A percentile compares a stretch with the other conserved stretches of the same genome.
Evolutionary conservation across 345 rosid genomes (phyloP).

Genomic region (Aquilaria sinensis): DNA sequence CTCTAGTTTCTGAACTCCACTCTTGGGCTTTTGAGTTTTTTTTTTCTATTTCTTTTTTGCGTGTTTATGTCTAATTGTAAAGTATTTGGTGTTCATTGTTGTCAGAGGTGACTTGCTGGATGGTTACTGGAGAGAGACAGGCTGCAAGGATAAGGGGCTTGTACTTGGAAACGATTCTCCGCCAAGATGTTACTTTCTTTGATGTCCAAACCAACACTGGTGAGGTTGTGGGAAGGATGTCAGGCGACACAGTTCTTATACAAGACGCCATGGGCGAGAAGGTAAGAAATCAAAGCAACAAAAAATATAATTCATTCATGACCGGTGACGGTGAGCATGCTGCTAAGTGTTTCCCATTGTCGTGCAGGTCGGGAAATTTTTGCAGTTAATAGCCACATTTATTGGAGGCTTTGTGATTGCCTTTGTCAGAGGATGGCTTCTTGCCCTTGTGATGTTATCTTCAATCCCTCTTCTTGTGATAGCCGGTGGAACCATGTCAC

Average conservation of each 20-base stretch:
- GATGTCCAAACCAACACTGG: slow-evolving; percentile 81
- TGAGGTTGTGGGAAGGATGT: slow-evolving; percentile 94
- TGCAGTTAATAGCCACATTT: slow-evolving; percentile 68
- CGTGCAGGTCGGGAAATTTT: slow-evolving; percentile 77
- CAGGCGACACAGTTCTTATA: slow-evolving; percentile 90
- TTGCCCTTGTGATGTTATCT: slow-evolving; percentile 64
- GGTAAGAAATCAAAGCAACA: slow-evolving; percentile 24
- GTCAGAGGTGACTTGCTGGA: slow-evolving; percentile 84
- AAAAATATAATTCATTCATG: background rate
- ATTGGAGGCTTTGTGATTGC: slow-evolving; percentile 73
- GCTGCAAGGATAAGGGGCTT: slow-evolving; percentile 62
- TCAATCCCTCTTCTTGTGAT: slow-evolving; percentile 64
- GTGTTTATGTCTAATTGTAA: background rate
- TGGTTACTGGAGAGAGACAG: slow-evolving; percentile 86
- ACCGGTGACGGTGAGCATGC: background rate
- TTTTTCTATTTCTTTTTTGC: too few species aligned
- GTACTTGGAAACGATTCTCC: slow-evolving; percentile 68
- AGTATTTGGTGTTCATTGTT: slow-evolving; percentile 11
- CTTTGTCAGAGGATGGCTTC: slow-evolving; percentile 79
- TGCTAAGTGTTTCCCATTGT: background rate
- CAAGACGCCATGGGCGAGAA: slow-evolving; percentile 98
- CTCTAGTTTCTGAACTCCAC: too few species aligned
- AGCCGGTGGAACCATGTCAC: slow-evolving; percentile 51
- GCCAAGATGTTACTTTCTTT: slow-evolving; percentile 80
- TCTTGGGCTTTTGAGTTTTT: too few species aligned